Base-by-base conservation (phyloP, 441 rosid species). In the Erodium texanum region DNA sequence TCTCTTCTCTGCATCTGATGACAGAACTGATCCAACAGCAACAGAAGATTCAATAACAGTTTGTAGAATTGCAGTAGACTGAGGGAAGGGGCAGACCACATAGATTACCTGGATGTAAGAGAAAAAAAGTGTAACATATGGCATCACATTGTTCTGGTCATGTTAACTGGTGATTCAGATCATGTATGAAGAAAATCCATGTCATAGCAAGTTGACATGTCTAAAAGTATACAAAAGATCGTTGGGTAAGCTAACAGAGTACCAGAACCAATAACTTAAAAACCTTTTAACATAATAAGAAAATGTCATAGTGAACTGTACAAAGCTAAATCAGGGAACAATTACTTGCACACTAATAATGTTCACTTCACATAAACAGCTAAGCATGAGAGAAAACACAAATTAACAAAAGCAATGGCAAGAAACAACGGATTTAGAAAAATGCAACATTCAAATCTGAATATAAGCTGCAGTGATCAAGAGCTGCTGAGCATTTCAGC, bases 1-100 rank as follows among this genome's bases (percentile, higher is more conserved):
- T 75, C 90, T 88, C 88, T 82, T 81, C 67, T 89, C 94, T 82
- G 85, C 88, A 71, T 93, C 97, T 54, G 91, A 70, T 43, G 86
- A 82, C 65, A 76, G 75, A 75, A 71, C 80, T 63, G 97, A 93
- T 79, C 99, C 99, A 76, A 93, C 75, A 70, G 98, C 88, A 45
- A 89, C 78, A 79, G 96, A 96, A 64, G 98, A 88, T 82, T 93
- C 97, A 64, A 96, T 69, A 4, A 96, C 80, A 0, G 98, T 96
- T 77, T 85, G 88, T 50, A 96, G 79, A 82, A 96, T 87, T 68
- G 98, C 96, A 23, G 78, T 78, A 76, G 98, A 98, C 69, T 96
- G 98, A 14, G 99, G 98, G 78, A 96, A 96, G 68, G 99, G 99
- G 80, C 99, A 93, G 64, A 96, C 98, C 77, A 96, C 92, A 78